These are phyloP conservation scores for Oryza punctata DNA, from an alignment of 176 grass and related monocot species.

Conservation along the genomic window DNA sequence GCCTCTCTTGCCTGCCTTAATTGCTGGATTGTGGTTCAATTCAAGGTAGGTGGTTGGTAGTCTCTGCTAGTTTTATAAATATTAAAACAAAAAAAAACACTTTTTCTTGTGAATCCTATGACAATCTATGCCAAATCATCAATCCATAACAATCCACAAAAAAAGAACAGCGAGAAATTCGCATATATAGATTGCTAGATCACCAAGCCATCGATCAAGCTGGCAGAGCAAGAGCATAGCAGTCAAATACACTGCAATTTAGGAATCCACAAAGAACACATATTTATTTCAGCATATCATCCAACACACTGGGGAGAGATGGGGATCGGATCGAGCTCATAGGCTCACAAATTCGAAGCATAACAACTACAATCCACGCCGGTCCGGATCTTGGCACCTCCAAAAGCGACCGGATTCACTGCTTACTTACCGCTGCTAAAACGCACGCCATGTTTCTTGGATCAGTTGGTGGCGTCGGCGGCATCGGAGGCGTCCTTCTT, in stretches of 20 bases:
- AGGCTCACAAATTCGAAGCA: not conserved
- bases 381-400: not conserved
- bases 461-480: slow-evolving; percentile 31
- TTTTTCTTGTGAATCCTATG: not conserved
- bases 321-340: not conserved
- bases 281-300: not conserved
- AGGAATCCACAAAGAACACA: not conserved
- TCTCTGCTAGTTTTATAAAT: not conserved
- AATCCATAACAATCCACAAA: not conserved
- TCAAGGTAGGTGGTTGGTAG: not conserved
- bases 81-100: not conserved
- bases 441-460: not conserved
- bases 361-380: not conserved
- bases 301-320: not conserved
- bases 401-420: not conserved
- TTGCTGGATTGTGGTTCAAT: not conserved
- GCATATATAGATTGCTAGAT: not conserved
- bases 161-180: not conserved
- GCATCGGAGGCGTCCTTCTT: slow-evolving; percentile 4
- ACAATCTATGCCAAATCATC: not conserved
- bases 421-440: not conserved
- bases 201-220: not conserved
- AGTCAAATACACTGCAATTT: not conserved
- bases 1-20: not conserved
- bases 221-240: not conserved